phyloP scores from a whole-genome alignment of 2,329 filamentous ascomycete species.

The Piedraia hortae region DNA sequence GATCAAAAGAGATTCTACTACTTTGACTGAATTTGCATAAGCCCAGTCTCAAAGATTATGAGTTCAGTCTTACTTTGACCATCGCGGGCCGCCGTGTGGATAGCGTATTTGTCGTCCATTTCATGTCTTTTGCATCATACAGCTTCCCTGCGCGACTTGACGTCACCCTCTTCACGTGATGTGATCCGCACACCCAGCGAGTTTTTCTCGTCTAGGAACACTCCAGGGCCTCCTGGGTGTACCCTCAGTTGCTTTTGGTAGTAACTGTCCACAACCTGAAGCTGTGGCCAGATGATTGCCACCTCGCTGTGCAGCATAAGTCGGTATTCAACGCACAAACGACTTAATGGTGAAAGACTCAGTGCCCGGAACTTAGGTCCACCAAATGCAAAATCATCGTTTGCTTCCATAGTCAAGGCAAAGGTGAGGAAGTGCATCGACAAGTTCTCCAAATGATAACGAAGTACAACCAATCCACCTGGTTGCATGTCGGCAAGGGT shows the following conservation, averaged over 20 bases:
- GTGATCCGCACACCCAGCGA: conserved; percentile 15
- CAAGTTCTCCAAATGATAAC: conserved; percentile 69
- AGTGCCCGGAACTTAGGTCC: conserved; percentile 58
- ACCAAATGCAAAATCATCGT: conserved; percentile 76
- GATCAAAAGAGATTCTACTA: conserved; percentile 48
- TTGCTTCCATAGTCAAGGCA: conserved; percentile 72
- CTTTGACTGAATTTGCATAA: conserved; percentile 31
- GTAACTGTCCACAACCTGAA: conserved; percentile 66
- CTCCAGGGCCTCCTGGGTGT: conserved; percentile 50
- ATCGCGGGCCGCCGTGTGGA: conserved; percentile 68
- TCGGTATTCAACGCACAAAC: conserved; percentile 45
- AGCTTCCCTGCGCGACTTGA: too few species aligned
- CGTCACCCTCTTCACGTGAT: too few species aligned
- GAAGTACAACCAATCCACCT: conserved; percentile 15
- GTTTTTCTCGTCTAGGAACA: conserved; percentile 27
- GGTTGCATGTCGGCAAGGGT: conserved; percentile 11
- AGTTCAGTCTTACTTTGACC: conserved; percentile 54
- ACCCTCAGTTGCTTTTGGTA: conserved; percentile 77
- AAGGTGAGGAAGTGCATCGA: conserved; percentile 90
- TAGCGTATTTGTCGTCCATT: conserved; percentile 34
- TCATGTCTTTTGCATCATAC: too few species aligned
- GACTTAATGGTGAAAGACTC: conserved; percentile 57
- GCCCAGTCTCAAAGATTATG: too few species aligned
- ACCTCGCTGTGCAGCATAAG: conserved; percentile 31
- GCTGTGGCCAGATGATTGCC: conserved; percentile 31